Conservation (phyloP, 1,284 basidiomycete species). For the Microstroma glucosiphilum region DNA sequence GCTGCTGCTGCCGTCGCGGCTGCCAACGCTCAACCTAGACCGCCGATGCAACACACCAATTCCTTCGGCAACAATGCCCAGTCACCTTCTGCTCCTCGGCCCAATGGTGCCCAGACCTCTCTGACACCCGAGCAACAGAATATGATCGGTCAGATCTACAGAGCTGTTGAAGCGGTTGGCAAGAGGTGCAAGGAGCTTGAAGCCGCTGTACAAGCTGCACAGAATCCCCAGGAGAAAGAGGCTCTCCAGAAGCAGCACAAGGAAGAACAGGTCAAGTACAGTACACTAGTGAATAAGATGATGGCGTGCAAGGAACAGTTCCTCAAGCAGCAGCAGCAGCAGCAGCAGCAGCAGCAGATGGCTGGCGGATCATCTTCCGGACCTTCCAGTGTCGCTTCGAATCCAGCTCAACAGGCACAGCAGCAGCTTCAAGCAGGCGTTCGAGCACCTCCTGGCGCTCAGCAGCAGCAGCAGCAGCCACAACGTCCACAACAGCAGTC, state of each 20-base stretch:
- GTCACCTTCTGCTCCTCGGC: background rate
- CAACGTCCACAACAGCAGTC: conserved; percentile 16
- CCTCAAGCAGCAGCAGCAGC: background rate
- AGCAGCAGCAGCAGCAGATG: background rate
- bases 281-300: background rate
- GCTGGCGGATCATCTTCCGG: background rate
- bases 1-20: background rate
- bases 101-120: background rate
- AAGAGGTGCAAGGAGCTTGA: conserved; percentile 1
- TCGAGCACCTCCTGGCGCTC: conserved; percentile 19
- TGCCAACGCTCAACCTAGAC: background rate
- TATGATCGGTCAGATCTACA: background rate
- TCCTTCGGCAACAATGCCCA: background rate
- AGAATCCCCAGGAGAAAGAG: background rate
- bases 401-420: background rate
- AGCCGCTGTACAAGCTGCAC: background rate
- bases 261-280: background rate
- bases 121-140: background rate
- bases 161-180: background rate
- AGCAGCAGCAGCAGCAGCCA: conserved; percentile 22
- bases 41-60: background rate
- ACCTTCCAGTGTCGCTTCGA: background rate
- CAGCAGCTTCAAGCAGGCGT: conserved; percentile 11
- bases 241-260: background rate
- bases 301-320: background rate